Evolutionary conservation across 805 yeast genomes (phyloP), one percentile per base, ranked within the genome.

Genomic region (Yamadazyma akitaensis): DNA sequence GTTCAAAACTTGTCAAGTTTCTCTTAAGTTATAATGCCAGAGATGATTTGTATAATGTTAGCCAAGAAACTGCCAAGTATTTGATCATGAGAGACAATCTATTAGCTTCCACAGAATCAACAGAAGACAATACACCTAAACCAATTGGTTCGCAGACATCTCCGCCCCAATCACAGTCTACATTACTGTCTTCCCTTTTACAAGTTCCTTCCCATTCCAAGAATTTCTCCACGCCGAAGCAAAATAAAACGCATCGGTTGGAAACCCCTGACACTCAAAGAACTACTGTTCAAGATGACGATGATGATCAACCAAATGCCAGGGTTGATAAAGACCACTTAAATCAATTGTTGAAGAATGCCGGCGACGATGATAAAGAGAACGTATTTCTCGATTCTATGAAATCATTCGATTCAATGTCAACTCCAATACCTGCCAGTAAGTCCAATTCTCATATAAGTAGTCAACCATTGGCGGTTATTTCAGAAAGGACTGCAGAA

Each of bases 11-110:
- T 46, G 91, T 86, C 9, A 88, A 86, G 51, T 88, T 85, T 51
- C 73, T 94, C 41, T 64, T 94, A 43, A 91, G 88, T 51, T 85
- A 88, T 46, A 97, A 97, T 32, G 97, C 97, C 8, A 66, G 76
- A 57, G 79, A 73, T 55, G 84, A 75, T 64, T 59, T 72, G 42
- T 58, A 59, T 38, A 72, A 76, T 62, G 54, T 73, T 53, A 59
- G 60, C 48, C 64, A 67, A 47, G 74, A 80, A 66, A 68, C 77
- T 49, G 62, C 74, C 48, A 63, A 76, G 60, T 59, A 73, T 57
- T 56, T 70, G 53, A 67, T 70, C 12, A 73, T 61, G 31, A 73
- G 65, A 50, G 72, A 61, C 59, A 79, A 57, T 28, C 53, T 69
- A 14, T 55, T 58, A 34, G 35, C 42, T 21, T 19, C 45, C 18